A percentile compares a stretch with the other conserved stretches of the same genome.
These are phyloP conservation scores for Amaranthus cruentus DNA, from an alignment of 148 eudicot species.

Conservation along the genomic window DNA sequence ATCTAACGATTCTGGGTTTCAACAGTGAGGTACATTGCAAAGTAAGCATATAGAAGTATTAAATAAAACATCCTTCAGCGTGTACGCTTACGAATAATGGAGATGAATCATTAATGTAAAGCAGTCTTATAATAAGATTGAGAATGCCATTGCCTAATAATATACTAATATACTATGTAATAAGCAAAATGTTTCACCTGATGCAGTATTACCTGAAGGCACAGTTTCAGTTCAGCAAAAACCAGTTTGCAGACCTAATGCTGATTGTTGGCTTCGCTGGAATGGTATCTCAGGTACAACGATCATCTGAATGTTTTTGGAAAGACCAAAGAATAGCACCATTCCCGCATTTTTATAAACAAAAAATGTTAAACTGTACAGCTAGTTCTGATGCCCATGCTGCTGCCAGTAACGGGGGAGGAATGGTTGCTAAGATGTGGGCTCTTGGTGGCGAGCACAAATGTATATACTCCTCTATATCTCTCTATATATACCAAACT, in stretches of 20 bases:
- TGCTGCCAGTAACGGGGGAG: constrained; percentile 63
- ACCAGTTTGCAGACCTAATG: constrained; percentile 81
- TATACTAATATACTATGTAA: background rate
- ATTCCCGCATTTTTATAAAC: background rate
- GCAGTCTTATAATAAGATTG: too few species aligned
- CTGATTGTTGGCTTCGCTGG: constrained; percentile 61
- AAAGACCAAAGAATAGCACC: background rate
- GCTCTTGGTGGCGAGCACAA: constrained; percentile 47
- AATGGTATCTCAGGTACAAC: constrained; percentile 58
- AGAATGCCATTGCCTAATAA: too few species aligned
- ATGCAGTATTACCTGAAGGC: constrained; percentile 85
- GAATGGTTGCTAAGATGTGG: constrained; percentile 62
- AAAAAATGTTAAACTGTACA: constrained; percentile 28
- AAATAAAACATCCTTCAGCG: too few species aligned
- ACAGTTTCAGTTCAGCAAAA: constrained; percentile 67
- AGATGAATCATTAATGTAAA: too few species aligned
- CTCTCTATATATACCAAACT: background rate
- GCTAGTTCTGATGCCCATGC: constrained; percentile 76
- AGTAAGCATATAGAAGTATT: too few species aligned
- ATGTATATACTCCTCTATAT: constrained; percentile 34
- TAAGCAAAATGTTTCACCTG: background rate
- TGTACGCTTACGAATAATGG: too few species aligned
- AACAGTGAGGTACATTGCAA: too few species aligned
- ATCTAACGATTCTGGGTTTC: too few species aligned
- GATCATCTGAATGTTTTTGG: background rate